Base-by-base conservation (phyloP, 768 basidiomycete species). In the Podaxis sp. region DNA sequence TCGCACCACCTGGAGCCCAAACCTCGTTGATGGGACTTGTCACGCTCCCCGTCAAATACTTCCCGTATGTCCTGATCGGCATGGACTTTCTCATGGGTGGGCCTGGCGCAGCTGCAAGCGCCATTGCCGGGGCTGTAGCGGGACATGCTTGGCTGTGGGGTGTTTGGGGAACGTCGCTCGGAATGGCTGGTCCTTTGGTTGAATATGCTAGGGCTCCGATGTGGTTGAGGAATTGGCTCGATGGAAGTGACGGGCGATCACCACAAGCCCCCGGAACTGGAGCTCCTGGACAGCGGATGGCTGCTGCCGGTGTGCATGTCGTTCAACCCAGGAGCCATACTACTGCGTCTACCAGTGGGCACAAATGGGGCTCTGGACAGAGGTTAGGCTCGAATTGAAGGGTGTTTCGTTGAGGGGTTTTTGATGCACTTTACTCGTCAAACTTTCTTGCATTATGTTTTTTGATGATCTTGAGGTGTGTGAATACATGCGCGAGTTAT, bases 91-190 rank as follows among this genome's bases (percentile, higher is more conserved):
- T 94, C 68, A 80, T 80, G 63, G 85, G 75, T 11, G 90, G 89
- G 3, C 83, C 86, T 0, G 41, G 63, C 1, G 83, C 80, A 2
- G 89, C 87, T 3, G 82, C 85, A 6, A 68, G 77, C 27, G 76
- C 82, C 25, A 70, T 92, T 53, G 86, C 87, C 0, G 94, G 94
- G 7, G 81, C 89, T 37, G 80, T 91, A 36, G 82, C 88, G 2
- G 93, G 93, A 0, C 92, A 95, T 70, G 71, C 84, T 8, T 94
- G 91, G 90, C 93, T 88, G 86, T 91, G 86, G 87, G 70, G 76
- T 25, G 79, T 91, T 7, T 87, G 86, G 80, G 75, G 76, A 36
- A 75, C 72, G 17, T 24, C 55, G 4, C 70, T 78, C n/a, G 80
- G 81, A 27, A 71, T 70, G 5, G 71, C 72, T 17, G 80, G 85